Conservation (phyloP, 2,329 filamentous ascomycete species). For the Sporothrix dimorphospora region DNA sequence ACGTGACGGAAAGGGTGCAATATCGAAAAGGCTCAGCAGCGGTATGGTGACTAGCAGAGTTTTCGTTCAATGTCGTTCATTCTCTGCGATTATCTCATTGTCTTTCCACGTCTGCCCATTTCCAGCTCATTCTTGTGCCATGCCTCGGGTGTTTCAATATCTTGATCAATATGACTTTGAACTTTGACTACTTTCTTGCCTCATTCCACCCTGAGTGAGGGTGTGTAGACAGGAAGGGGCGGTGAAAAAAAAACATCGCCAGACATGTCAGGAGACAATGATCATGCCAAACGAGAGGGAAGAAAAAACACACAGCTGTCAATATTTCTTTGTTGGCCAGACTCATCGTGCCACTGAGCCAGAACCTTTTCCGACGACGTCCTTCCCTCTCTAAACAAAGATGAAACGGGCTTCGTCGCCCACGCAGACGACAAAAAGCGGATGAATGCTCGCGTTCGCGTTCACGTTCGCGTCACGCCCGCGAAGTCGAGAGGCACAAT, state of each 20-base stretch:
- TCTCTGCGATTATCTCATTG: not conserved
- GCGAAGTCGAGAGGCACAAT: not conserved
- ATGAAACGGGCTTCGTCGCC: slow-evolving; percentile 12
- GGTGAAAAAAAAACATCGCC: not conserved
- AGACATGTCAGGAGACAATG: slow-evolving; percentile 3
- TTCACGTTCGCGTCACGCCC: not conserved
- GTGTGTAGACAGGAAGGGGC: not conserved
- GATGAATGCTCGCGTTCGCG: not conserved
- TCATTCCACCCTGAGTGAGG: not conserved
- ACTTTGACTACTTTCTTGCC: not conserved
- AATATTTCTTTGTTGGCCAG: not conserved
- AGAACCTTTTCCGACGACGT: slow-evolving; percentile 11
- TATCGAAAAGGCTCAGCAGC: slow-evolving; percentile 22
- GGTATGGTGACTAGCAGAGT: not conserved
- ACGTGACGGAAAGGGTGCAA: not conserved
- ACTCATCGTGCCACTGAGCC: not conserved
- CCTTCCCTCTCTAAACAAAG: slow-evolving; percentile 3
- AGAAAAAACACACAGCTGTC: not conserved
- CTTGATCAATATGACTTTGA: not conserved
- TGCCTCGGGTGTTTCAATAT: slow-evolving; percentile 13
- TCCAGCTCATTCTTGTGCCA: not conserved
- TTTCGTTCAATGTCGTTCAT: not conserved
- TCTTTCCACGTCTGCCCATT: not conserved
- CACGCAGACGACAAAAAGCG: not conserved
- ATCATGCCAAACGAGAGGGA: not conserved